Conservation (phyloP, 2,329 filamentous ascomycete species). For the Diaporthe australafricana region DNA sequence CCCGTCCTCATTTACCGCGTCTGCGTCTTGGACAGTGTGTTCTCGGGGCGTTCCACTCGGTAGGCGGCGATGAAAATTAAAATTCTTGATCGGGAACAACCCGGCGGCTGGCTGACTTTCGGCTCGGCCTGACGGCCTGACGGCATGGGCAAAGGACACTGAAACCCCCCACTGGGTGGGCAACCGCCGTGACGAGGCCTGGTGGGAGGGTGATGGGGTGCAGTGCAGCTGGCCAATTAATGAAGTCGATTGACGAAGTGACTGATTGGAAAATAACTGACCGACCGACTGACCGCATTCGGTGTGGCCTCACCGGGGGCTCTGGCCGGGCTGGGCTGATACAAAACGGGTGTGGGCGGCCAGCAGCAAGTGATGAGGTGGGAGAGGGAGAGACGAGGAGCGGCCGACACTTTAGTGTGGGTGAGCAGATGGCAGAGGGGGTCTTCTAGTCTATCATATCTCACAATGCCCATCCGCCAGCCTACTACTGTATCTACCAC, state of each 20-base stretch:
- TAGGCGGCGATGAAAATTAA: background rate
- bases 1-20: background rate
- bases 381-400: background rate
- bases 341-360: background rate
- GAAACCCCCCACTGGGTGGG: conserved; percentile 13
- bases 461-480: conserved; percentile 14
- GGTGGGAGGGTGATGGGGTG: conserved; percentile 13
- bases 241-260: background rate
- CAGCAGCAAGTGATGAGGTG: background rate
- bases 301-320: conserved; percentile 1
- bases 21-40: background rate
- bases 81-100: conserved; percentile 12
- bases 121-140: conserved; percentile 5
- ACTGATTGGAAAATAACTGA: background rate
- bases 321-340: background rate
- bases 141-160: background rate
- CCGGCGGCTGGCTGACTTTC: conserved; percentile 14
- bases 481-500: background rate
- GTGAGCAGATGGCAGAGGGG: background rate
- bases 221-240: conserved; percentile 17
- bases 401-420: background rate
- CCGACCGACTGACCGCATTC: background rate
- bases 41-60: background rate
- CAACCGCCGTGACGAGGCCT: conserved; percentile 6
- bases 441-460: conserved; percentile 7